A percentile compares a stretch with the other conserved stretches of the same genome.
phyloP scores from a whole-genome alignment of 2,329 filamentous ascomycete species.

The Arthroderma uncinatum region DNA sequence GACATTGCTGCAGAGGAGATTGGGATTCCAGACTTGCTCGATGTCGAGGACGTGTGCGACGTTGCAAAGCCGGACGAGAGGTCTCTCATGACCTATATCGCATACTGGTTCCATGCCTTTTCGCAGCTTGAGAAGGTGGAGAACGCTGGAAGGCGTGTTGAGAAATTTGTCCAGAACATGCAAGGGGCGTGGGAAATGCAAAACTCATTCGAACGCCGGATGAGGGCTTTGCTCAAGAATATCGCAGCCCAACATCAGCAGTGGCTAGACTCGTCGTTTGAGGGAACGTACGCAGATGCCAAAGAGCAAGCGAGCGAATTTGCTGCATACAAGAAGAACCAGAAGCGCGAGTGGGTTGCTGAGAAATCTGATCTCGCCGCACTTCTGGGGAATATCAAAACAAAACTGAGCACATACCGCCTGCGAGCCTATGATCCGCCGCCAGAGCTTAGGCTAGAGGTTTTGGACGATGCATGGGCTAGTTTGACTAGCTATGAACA shows the following conservation, averaged over 20 bases:
- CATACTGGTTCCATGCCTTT: constrained; percentile 99
- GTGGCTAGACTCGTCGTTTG: constrained; percentile 74
- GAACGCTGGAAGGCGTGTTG: constrained; percentile 87
- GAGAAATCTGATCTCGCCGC: constrained; percentile 95
- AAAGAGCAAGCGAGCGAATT: constrained; percentile 77
- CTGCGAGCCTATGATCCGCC: constrained; percentile 86
- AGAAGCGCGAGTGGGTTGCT: constrained; percentile 91
- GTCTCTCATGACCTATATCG: constrained; percentile 98
- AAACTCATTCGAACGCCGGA: constrained; percentile 82
- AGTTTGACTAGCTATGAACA: constrained; percentile 73
- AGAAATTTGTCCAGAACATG: constrained; percentile 99
- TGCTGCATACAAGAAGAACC: constrained; percentile 75
- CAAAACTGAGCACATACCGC: constrained; percentile 90
- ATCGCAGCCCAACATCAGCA: constrained; percentile 61
- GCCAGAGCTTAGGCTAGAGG: constrained; percentile 66
- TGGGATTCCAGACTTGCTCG: constrained; percentile 86
- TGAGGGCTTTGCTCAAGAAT: constrained; percentile 66
- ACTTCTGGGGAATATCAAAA: constrained; percentile 94
- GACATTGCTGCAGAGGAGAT: constrained; percentile 94
- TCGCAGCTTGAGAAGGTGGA: constrained; percentile 98
- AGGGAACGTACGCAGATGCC: constrained; percentile 84
- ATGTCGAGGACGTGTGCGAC: constrained; percentile 96
- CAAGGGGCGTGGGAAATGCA: constrained; percentile 99
- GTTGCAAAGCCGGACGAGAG: constrained; percentile 92
- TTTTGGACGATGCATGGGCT: constrained; percentile 72